phyloP scores from a whole-genome alignment of 495 filamentous ascomycete species.

The Cetradonia linearis region DNA sequence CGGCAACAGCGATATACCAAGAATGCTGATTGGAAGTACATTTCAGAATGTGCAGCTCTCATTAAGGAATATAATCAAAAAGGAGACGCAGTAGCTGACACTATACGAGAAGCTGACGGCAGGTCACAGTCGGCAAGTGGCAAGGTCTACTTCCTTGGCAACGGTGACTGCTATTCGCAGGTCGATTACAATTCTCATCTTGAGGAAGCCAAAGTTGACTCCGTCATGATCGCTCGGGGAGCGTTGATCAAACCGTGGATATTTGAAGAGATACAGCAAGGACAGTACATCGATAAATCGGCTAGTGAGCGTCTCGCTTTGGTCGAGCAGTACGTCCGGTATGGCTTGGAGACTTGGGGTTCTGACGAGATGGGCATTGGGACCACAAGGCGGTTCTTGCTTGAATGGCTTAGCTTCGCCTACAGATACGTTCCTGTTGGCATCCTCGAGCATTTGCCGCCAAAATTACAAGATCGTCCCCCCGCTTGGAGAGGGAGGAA shows the following conservation, averaged over 20 bases:
- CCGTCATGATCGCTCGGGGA: constrained; percentile 49
- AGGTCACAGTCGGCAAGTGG: constrained; percentile 44
- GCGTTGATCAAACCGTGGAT: constrained; percentile 80
- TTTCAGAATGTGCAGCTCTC: constrained; percentile 75
- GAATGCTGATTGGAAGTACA: constrained; percentile 85
- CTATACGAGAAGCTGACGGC: constrained; percentile 61
- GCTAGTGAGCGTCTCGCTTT: constrained; percentile 76
- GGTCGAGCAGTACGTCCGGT: constrained; percentile 77
- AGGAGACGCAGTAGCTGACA: constrained; percentile 56
- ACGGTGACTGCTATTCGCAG: constrained; percentile 93
- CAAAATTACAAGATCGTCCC: constrained; percentile 75
- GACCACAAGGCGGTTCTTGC: constrained; percentile 75
- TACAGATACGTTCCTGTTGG: constrained; percentile 86
- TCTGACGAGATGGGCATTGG: constrained; percentile 88
- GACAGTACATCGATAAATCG: constrained; percentile 92
- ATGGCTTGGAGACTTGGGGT: constrained; percentile 89
- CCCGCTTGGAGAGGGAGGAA: constrained; percentile 72
- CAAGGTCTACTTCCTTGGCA: constrained; percentile 82
- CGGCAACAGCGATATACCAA: constrained; percentile 89
- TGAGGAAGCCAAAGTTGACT: constrained; percentile 58
- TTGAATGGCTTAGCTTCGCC: constrained; percentile 92
- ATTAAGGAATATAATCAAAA: constrained; percentile 66
- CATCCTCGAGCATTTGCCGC: constrained; percentile 76
- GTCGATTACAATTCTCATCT: constrained; percentile 75
- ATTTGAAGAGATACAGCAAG: constrained; percentile 86